Conservation (phyloP, 257 asterid genomes). For the Leptodermis oblonga region DNA sequence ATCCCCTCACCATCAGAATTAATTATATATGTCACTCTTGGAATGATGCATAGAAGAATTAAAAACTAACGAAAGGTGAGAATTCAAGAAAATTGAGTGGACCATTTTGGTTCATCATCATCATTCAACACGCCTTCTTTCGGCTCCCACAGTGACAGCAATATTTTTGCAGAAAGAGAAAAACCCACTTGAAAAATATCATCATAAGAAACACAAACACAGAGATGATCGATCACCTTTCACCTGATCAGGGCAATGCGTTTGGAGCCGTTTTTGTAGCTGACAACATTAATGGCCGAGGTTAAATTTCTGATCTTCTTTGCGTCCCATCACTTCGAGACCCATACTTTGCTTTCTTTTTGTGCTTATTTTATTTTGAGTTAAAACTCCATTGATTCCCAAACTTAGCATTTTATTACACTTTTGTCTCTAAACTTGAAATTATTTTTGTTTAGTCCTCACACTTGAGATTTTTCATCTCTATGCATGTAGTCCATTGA, state of each 20-base stretch:
- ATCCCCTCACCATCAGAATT: no score
- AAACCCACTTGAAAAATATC: slow-evolving; percentile 15
- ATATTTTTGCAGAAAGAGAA: slow-evolving; percentile 7
- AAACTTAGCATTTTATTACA: no score
- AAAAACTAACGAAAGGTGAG: background rate
- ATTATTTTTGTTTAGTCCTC: no score
- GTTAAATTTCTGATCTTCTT: background rate
- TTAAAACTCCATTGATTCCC: no score
- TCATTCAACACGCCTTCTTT: slow-evolving; percentile 4
- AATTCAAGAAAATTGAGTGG: background rate
- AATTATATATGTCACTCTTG: background rate
- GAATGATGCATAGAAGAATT: background rate
- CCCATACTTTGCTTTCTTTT: background rate
- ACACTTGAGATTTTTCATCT: no score
- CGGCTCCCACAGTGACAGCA: slow-evolving; percentile 3
- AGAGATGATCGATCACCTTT: no score
- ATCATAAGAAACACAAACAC: background rate
- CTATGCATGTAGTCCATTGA: no score
- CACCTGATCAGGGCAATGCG: no score
- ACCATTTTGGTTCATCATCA: slow-evolving; percentile 7
- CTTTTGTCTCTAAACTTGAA: no score
- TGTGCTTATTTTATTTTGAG: no score
- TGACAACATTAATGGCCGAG: slow-evolving; percentile 5
- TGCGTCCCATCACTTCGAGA: slow-evolving; percentile 6
- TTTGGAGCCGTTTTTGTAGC: background rate